Evolutionary conservation across 805 yeast species (phyloP).

Genomic region (Metschnikowia bowlesiae): DNA sequence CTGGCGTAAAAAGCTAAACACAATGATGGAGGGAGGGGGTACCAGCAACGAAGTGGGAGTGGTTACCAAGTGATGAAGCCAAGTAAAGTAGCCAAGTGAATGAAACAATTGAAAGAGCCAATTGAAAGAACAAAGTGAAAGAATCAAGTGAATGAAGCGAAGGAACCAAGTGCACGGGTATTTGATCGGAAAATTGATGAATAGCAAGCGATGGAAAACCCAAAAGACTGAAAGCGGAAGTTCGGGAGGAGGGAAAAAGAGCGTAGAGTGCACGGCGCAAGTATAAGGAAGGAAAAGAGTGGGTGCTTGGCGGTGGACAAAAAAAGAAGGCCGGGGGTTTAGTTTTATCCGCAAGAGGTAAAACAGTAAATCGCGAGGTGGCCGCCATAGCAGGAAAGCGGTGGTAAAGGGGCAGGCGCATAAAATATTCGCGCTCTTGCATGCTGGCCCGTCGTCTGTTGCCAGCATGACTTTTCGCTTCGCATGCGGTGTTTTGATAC

Average conservation of each 20-base stretch:
- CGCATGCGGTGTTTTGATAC: neutral
- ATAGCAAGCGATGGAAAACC: too few species aligned
- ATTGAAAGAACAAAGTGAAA: too few species aligned
- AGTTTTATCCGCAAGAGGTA: neutral
- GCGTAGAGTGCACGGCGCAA: neutral
- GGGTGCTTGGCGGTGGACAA: neutral
- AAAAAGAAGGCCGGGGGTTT: neutral
- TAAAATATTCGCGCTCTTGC: constrained; percentile 1
- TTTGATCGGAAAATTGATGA: too few species aligned
- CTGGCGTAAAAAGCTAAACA: too few species aligned
- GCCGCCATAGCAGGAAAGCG: neutral
- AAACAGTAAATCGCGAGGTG: neutral
- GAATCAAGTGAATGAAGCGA: too few species aligned
- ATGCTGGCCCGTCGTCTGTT: neutral
- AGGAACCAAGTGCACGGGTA: too few species aligned
- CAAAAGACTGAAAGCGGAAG: too few species aligned
- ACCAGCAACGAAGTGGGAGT: neutral
- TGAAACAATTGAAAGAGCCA: too few species aligned
- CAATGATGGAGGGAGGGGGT: neutral
- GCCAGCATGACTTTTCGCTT: neutral
- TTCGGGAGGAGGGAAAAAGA: neutral
- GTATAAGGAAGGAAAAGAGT: neutral
- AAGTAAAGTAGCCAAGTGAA: neutral
- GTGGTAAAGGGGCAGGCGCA: constrained; percentile 1
- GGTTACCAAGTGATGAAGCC: neutral